Evolutionary conservation across 345 rosid genomes (phyloP).

Genomic region (Melaleuca alternifolia): DNA sequence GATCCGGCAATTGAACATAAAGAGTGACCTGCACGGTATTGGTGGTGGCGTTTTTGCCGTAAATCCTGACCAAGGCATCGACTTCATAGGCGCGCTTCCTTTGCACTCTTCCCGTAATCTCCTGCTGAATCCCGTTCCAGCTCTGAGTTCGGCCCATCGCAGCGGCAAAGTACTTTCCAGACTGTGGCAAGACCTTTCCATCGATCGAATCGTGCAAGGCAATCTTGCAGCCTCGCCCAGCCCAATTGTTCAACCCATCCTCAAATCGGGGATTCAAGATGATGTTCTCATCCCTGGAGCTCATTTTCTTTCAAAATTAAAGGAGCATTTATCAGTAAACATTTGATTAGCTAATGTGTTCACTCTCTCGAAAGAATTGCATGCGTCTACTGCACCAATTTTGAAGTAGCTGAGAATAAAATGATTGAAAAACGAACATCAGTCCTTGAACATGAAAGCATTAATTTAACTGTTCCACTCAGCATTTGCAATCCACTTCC

Average conservation of each 20-base stretch:
- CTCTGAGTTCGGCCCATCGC: constrained; percentile 75
- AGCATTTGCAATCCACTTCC: neutral
- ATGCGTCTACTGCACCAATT: neutral
- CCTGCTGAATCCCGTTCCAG: constrained; percentile 95
- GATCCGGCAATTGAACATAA: constrained; percentile 61
- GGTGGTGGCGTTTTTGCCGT: constrained; percentile 41
- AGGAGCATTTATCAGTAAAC: neutral
- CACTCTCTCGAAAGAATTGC: neutral
- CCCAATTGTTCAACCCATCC: constrained; percentile 78
- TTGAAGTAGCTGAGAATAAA: neutral
- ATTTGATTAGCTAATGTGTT: neutral
- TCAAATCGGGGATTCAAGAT: constrained; percentile 68
- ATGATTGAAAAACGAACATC: neutral
- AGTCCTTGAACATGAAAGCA: neutral
- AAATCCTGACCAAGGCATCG: constrained; percentile 62
- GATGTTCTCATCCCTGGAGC: constrained; percentile 42
- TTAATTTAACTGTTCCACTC: neutral
- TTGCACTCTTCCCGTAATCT: constrained; percentile 63
- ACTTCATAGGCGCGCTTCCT: constrained; percentile 69
- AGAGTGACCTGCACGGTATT: constrained; percentile 62
- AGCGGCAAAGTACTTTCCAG: constrained; percentile 65
- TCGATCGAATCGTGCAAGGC: constrained; percentile 64
- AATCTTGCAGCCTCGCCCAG: constrained; percentile 88
- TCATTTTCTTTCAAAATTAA: constrained; percentile 8
- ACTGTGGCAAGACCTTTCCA: constrained; percentile 59